A percentile compares a stretch with the other conserved stretches of the same genome.
phyloP scores from a whole-genome alignment of 1,284 basidiomycete species.

The Mycosarcoma mackinlayi region DNA sequence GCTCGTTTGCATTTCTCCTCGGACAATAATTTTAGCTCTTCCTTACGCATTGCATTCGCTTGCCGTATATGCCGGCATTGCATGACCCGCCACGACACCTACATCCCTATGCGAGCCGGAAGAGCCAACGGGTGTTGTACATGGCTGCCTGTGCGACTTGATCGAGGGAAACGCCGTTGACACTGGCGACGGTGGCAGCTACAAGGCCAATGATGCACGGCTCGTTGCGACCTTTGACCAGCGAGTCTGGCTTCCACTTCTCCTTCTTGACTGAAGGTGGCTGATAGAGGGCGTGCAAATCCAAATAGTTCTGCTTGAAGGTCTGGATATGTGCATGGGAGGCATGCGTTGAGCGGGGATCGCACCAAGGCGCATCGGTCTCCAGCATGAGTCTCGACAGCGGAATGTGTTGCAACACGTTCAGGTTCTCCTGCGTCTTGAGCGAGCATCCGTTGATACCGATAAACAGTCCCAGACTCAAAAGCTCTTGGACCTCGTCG shows the following conservation, averaged over 20 bases:
- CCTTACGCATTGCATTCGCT: too few relatives aligned
- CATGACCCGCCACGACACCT: too few relatives aligned
- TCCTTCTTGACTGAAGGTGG: slow-evolving; percentile 77
- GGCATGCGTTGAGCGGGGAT: slow-evolving; percentile 80
- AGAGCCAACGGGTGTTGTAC: slow-evolving; percentile 57
- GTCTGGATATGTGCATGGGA: slow-evolving; percentile 74
- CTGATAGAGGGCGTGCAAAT: slow-evolving; percentile 73
- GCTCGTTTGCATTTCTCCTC: slow-evolving; percentile 8
- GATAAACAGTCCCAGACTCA: slow-evolving; percentile 71
- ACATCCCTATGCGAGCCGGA: slow-evolving; percentile 24
- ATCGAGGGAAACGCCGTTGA: slow-evolving; percentile 74
- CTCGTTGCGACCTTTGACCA: slow-evolving; percentile 86
- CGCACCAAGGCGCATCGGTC: slow-evolving; percentile 78
- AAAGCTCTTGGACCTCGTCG: slow-evolving; percentile 78
- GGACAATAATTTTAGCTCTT: slow-evolving; percentile 22
- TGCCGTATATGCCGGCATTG: too few relatives aligned
- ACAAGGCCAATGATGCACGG: slow-evolving; percentile 79
- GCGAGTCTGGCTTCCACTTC: slow-evolving; percentile 73
- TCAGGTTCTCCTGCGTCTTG: slow-evolving; percentile 81
- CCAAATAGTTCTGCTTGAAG: slow-evolving; percentile 69
- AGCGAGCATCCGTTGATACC: slow-evolving; percentile 85
- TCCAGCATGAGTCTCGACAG: slow-evolving; percentile 80
- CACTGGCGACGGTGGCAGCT: slow-evolving; percentile 78
- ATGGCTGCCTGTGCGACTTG: slow-evolving; percentile 71
- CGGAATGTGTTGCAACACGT: slow-evolving; percentile 75